A percentile compares a stretch with the other conserved stretches of the same genome.
Evolutionary conservation across 2,329 filamentous ascomycete species (phyloP).

Genomic region (Knufia petricola): DNA sequence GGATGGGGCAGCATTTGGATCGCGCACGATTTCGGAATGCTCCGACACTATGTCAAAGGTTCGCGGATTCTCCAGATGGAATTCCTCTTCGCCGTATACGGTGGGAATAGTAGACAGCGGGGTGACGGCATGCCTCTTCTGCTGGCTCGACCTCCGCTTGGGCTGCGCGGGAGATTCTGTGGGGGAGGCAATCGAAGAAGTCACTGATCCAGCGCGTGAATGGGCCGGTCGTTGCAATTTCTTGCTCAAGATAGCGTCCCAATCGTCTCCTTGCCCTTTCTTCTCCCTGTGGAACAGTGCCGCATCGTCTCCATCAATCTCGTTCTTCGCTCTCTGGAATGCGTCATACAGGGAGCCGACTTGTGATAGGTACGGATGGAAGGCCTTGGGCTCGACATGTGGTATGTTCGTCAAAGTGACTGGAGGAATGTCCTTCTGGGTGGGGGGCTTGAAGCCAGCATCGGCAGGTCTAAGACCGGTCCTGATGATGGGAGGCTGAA

Average conservation of each 20-base stretch:
- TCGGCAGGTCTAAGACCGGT: slow-evolving; percentile 78
- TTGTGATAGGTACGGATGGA: slow-evolving; percentile 74
- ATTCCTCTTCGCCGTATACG: slow-evolving; percentile 92
- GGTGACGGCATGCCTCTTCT: slow-evolving; percentile 61
- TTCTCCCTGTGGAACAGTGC: slow-evolving; percentile 39
- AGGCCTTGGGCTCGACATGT: slow-evolving; percentile 68
- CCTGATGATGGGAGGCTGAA: slow-evolving; percentile 80
- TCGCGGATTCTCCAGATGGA: slow-evolving; percentile 88
- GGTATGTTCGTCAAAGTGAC: slow-evolving; percentile 83
- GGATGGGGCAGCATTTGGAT: slow-evolving; percentile 46
- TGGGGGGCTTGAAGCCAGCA: slow-evolving; percentile 67
- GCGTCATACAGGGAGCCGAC: slow-evolving; percentile 84
- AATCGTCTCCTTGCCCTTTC: slow-evolving; percentile 38
- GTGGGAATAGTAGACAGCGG: slow-evolving; percentile 83
- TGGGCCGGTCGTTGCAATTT: slow-evolving; percentile 32
- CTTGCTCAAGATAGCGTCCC: slow-evolving; percentile 39
- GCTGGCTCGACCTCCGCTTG: slow-evolving; percentile 43
- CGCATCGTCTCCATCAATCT: slow-evolving; percentile 53
- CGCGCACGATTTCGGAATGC: slow-evolving; percentile 83
- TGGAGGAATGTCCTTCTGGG: slow-evolving; percentile 80
- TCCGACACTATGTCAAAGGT: slow-evolving; percentile 97
- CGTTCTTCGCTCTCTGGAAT: slow-evolving; percentile 72
- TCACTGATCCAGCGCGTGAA: slow-evolving; percentile 32
- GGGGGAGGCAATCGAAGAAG: slow-evolving; percentile 35
- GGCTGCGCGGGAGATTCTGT: slow-evolving; percentile 31